phyloP scores from a whole-genome alignment of 176 grass and related monocot species.

The Oryza officinalis region DNA sequence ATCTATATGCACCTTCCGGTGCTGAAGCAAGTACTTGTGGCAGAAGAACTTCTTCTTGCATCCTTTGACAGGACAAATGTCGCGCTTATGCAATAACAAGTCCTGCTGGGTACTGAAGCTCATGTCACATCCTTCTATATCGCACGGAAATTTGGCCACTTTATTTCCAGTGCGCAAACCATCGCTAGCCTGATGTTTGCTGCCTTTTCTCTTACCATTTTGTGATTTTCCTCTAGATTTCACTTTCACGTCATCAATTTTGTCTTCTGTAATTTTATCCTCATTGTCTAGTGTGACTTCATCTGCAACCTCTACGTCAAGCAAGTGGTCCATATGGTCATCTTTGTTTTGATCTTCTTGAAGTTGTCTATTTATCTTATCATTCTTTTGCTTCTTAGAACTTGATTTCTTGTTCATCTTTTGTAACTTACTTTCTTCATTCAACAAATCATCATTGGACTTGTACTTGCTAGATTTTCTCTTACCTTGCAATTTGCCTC shows the following conservation, averaged over 20 bases:
- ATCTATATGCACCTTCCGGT: slow-evolving; percentile 94
- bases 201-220: slow-evolving; percentile 51
- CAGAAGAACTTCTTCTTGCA: slow-evolving; percentile 98
- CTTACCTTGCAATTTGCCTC: slow-evolving; percentile 41
- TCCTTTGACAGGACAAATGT: slow-evolving; percentile 91
- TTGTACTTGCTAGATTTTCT: slow-evolving; percentile 55
- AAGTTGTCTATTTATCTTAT: slow-evolving; percentile 39
- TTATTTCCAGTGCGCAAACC: slow-evolving; percentile 29
- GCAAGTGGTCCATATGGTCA: slow-evolving; percentile 9
- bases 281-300: slow-evolving; percentile 31
- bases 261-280: slow-evolving; percentile 37
- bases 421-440: slow-evolving; percentile 37
- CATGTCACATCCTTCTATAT: slow-evolving; percentile 92
- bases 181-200: slow-evolving; percentile 37
- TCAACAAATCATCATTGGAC: slow-evolving; percentile 22
- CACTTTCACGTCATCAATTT: slow-evolving; percentile 41
- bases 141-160: slow-evolving; percentile 62
- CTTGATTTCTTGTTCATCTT: slow-evolving; percentile 42
- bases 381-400: slow-evolving; percentile 43
- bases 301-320: slow-evolving; percentile 32
- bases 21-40: slow-evolving; percentile 94
- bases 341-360: slow-evolving; percentile 7
- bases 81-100: slow-evolving; percentile 74
- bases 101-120: slow-evolving; percentile 85
- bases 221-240: slow-evolving; percentile 52